Evolutionary conservation across 805 yeast genomes (phyloP), one percentile per base, ranked within the genome.

Genomic region (Gaillardinia entomophila): DNA sequence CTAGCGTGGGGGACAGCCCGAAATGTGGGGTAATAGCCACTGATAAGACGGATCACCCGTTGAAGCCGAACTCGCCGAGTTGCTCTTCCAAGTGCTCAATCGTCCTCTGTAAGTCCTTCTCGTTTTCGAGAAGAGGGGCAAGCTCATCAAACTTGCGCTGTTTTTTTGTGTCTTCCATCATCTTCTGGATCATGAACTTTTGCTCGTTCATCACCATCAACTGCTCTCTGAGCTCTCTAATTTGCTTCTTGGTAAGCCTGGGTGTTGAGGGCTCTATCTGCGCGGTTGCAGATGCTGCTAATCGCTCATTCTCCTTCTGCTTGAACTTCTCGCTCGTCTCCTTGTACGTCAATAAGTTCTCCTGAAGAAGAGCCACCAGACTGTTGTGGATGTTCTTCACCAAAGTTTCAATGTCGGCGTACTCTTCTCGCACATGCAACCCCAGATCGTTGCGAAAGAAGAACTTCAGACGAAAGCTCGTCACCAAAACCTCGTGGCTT

Each of bases 181-280:
- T 74, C 12, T 75, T 68, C 36, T 76, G 74, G 3, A 90, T 78
- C 38, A 90, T 56, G 43, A 74, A 89, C 44, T 70, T 68, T 48
- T 89, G 97, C 51, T 89, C 97, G 38, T 81, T 81, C 49, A 87
- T 58, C 8, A 90, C 96, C 82, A 89, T 83, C 36, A 89, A 58
- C 42, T 82, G 80, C 43, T 87, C 90, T 28, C 92, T 59, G 17
- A 68, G 57, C 31, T 68, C 68, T 27, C 88, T 66, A 7, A 82
- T 71, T 40, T 79, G 72, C 31, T 55, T 60, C 45, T 73, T 68
- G 4, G 79, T 68, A 2, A 72, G 46, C 17, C 53, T 53, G 3
- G 65, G 61, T 4, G 20, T 6, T 10, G 6, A 6, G 10, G 22
- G 22, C 22, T 6, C 10, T 19, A 10, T 6, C 6, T 10, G 6